Evolutionary conservation across 768 basidiomycete genomes (phyloP).

Genomic region (Suillus spraguei): DNA sequence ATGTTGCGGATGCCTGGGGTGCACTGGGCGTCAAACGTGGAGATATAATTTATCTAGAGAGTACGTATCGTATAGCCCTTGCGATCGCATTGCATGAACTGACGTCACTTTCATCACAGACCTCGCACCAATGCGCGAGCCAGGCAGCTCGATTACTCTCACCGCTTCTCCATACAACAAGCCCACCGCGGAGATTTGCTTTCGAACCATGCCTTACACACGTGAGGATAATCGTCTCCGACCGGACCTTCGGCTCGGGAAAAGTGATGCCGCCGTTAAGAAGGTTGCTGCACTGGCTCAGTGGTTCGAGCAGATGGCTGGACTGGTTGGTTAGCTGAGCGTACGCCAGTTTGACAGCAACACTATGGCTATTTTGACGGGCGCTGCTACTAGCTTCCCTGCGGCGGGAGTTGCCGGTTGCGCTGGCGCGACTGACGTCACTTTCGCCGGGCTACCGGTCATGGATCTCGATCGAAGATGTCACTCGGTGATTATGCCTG

Average conservation of each 20-base stretch:
- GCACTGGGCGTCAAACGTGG: conserved; percentile 60
- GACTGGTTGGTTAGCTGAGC: conserved; percentile 25
- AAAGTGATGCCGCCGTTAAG: conserved; percentile 67
- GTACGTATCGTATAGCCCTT: conserved; percentile 40
- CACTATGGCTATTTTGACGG: background rate
- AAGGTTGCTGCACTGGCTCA: conserved; percentile 64
- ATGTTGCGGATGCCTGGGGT: conserved; percentile 75
- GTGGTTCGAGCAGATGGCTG: conserved; percentile 80
- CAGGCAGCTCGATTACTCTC: conserved; percentile 47
- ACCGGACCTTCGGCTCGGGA: conserved; percentile 73
- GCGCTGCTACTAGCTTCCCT: too few species aligned
- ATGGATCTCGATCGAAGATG: conserved; percentile 1
- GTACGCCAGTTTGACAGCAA: background rate
- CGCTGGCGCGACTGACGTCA: background rate
- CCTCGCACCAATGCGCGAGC: conserved; percentile 51
- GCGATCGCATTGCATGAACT: conserved; percentile 3
- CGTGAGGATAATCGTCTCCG: conserved; percentile 60
- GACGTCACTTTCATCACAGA: conserved; percentile 39
- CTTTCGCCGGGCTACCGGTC: background rate
- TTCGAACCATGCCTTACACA: conserved; percentile 71
- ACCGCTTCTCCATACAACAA: conserved; percentile 71
- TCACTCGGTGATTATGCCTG: conserved; percentile 4
- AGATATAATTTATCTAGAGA: conserved; percentile 71
- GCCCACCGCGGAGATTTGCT: conserved; percentile 69
- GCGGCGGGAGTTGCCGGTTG: background rate